Conservation (phyloP, 129 eudicot species). For the Cynara cardunculus region DNA sequence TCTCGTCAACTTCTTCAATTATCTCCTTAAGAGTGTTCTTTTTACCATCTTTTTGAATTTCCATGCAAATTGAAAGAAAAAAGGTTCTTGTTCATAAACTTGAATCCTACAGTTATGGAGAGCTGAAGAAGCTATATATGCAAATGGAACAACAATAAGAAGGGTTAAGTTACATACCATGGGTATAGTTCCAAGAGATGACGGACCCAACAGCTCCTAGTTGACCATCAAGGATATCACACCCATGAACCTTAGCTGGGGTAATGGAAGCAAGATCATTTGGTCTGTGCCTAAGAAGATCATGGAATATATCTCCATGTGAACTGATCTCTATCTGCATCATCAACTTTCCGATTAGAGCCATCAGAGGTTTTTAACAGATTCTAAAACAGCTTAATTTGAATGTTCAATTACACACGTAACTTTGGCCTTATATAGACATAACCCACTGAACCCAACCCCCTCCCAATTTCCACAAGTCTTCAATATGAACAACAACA, state of each 20-base stretch:
- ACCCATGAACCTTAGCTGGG: constrained; percentile 21
- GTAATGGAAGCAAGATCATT: constrained; percentile 14
- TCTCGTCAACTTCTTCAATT: constrained; percentile 51
- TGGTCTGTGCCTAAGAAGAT: constrained; percentile 30
- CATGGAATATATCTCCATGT: constrained; percentile 24
- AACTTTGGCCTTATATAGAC: no score
- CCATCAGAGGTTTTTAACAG: not conserved
- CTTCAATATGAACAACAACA: no score
- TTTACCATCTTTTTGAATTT: constrained; percentile 35
- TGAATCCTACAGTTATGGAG: no score
- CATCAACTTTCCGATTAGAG: not conserved
- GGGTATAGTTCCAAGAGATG: constrained; percentile 22
- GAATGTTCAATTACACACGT: no score
- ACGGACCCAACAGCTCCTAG: constrained; percentile 35
- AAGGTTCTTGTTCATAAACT: not conserved
- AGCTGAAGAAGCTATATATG: no score
- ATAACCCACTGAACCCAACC: no score
- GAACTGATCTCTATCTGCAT: constrained; percentile 8
- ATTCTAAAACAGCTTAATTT: no score
- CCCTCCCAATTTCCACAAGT: no score
- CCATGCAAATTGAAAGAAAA: not conserved
- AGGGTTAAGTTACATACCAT: constrained; percentile 1
- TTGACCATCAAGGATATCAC: constrained; percentile 32
- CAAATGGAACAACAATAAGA: no score
- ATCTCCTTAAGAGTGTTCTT: constrained; percentile 21